Conservation (phyloP, 805 yeast species). For the Candida xyloterini region DNA sequence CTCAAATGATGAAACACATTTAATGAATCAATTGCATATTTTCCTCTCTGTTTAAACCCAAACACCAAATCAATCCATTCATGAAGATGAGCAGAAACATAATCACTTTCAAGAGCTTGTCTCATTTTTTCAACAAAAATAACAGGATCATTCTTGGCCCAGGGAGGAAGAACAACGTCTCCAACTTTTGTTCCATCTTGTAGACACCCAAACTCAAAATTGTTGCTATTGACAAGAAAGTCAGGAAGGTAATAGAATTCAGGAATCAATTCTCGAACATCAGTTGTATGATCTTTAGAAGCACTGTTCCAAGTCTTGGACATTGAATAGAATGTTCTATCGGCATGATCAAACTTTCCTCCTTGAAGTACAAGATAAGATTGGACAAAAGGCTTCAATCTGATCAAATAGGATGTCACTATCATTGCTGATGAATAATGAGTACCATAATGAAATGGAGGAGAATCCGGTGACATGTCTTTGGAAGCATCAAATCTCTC, state of each 20-base stretch:
- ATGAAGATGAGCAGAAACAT: constrained; percentile 72
- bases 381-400: constrained; percentile 78
- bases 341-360: constrained; percentile 87
- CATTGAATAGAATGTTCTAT: constrained; percentile 70
- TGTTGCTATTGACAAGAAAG: constrained; percentile 61
- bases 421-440: constrained; percentile 95
- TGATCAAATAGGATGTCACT: constrained; percentile 73
- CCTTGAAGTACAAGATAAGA: constrained; percentile 79
- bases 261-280: constrained; percentile 83
- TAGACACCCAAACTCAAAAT: constrained; percentile 64
- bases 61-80: constrained; percentile 84
- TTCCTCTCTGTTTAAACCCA: constrained; percentile 77
- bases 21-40: constrained; percentile 58
- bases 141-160: constrained; percentile 80
- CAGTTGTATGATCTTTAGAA: constrained; percentile 75
- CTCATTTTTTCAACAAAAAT: constrained; percentile 72
- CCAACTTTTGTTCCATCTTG: constrained; percentile 58
- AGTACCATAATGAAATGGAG: constrained; percentile 90
- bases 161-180: constrained; percentile 71
- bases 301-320: constrained; percentile 82
- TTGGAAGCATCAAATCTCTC: constrained; percentile 72
- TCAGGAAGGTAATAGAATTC: constrained; percentile 85
- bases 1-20: constrained; percentile 85
- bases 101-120: constrained; percentile 79
- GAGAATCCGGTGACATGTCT: constrained; percentile 50